phyloP scores from a whole-genome alignment of 768 basidiomycete genomes.

The Hebeloma cylindrosporum region DNA sequence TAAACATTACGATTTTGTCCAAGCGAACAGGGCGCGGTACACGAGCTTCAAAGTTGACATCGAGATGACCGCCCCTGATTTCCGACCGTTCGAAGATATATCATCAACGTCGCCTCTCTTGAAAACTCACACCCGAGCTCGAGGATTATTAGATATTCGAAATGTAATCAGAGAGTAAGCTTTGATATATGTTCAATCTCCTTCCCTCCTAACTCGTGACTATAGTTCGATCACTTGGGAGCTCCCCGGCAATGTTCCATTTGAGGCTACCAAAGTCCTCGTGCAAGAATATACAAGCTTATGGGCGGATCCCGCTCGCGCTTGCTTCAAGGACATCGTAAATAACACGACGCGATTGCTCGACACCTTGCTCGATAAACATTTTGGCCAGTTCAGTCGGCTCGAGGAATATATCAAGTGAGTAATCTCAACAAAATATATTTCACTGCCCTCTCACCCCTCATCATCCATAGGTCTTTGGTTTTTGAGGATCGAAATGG shows the following conservation, averaged over 20 bases:
- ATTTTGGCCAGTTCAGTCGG: slow-evolving; percentile 32
- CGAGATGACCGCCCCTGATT: slow-evolving; percentile 33
- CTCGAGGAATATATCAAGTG: slow-evolving; percentile 30
- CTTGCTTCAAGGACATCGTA: slow-evolving; percentile 32
- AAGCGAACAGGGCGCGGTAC: slow-evolving; percentile 30
- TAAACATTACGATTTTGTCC: slow-evolving; percentile 26
- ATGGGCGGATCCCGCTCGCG: slow-evolving; percentile 28
- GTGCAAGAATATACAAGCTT: slow-evolving; percentile 26
- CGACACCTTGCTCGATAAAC: slow-evolving; percentile 16
- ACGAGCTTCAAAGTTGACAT: slow-evolving; percentile 31
- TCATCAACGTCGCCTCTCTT: neutral
- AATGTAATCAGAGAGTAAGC: slow-evolving; percentile 30
- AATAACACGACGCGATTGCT: slow-evolving; percentile 13
- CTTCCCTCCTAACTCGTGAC: neutral
- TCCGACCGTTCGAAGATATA: slow-evolving; percentile 26
- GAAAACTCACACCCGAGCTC: slow-evolving; percentile 4
- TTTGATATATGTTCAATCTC: neutral
- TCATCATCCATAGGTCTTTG: too few species aligned
- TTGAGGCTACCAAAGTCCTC: slow-evolving; percentile 31
- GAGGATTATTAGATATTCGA: slow-evolving; percentile 25
- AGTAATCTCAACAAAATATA: too few species aligned
- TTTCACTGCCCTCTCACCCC: too few species aligned
- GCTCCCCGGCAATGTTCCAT: slow-evolving; percentile 35
- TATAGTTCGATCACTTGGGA: slow-evolving; percentile 39
- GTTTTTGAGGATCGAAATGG: too few species aligned